Percentiles rank a stretch among this genome's conserved stretches.
phyloP scores from a whole-genome alignment of 1,139 yeast genomes.

The Blastobotrys elegans region DNA sequence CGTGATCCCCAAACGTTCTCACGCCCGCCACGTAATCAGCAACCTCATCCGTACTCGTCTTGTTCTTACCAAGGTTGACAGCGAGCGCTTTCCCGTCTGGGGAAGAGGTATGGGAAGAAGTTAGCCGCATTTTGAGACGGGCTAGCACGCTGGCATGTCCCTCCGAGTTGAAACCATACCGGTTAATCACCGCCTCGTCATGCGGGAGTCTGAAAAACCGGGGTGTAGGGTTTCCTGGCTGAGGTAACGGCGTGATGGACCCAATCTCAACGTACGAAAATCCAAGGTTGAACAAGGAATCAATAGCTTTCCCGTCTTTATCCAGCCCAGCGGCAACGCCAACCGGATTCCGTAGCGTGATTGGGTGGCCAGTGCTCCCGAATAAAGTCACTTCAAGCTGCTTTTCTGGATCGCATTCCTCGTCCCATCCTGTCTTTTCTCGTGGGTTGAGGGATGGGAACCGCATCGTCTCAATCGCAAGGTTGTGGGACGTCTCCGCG shows the following conservation, averaged over 20 bases:
- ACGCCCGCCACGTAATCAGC: slow-evolving; percentile 85
- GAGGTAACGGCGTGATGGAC: slow-evolving; percentile 86
- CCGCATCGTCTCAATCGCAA: slow-evolving; percentile 68
- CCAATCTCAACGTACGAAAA: slow-evolving; percentile 92
- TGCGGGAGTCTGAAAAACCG: slow-evolving; percentile 79
- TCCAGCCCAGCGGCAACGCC: slow-evolving; percentile 97
- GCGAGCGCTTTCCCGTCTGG: slow-evolving; percentile 65
- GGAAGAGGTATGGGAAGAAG: slow-evolving; percentile 40
- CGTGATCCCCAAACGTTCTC: slow-evolving; percentile 68
- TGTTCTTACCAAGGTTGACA: slow-evolving; percentile 86
- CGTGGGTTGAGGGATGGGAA: slow-evolving; percentile 36
- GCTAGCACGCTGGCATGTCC: slow-evolving; percentile 78
- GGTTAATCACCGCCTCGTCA: slow-evolving; percentile 86
- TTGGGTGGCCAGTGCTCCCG: slow-evolving; percentile 25
- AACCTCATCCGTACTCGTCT: slow-evolving; percentile 75
- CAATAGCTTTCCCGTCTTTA: slow-evolving; percentile 92
- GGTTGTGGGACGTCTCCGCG: slow-evolving; percentile 78
- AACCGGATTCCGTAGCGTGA: slow-evolving; percentile 61
- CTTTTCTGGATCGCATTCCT: slow-evolving; percentile 30
- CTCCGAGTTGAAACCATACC: slow-evolving; percentile 90
- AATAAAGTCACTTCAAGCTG: slow-evolving; percentile 32
- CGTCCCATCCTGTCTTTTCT: slow-evolving; percentile 30
- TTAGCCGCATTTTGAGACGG: slow-evolving; percentile 56
- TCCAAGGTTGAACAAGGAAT: slow-evolving; percentile 69
- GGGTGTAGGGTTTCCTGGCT: slow-evolving; percentile 90